These are phyloP conservation scores for Neofusicoccum laricinum DNA, from an alignment of 2,329 filamentous ascomycete genomes.

Conservation along the genomic window DNA sequence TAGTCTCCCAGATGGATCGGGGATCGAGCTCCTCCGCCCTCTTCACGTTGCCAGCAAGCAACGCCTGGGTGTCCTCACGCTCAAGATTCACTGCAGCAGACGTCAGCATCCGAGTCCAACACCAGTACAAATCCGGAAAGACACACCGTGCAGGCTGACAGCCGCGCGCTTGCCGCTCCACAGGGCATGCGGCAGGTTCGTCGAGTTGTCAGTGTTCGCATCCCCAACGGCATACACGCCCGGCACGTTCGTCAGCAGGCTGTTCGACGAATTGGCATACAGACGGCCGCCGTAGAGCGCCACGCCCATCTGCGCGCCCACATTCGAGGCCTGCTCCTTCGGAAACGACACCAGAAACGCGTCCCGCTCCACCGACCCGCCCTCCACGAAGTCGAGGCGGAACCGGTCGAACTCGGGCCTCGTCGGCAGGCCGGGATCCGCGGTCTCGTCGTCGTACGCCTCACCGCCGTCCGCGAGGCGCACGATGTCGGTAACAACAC, in stretches of 20 bases:
- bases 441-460: neutral
- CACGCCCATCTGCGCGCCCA: neutral
- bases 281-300: neutral
- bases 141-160: neutral
- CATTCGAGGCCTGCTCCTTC: neutral
- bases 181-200: neutral
- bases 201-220: conserved; percentile 3
- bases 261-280: neutral
- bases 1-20: neutral
- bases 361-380: neutral
- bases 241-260: neutral
- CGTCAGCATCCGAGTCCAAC: neutral
- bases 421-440: neutral
- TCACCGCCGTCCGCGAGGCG: neutral
- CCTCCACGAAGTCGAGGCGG: neutral
- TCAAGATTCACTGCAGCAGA: neutral
- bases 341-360: neutral
- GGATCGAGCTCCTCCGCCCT: neutral
- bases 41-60: neutral
- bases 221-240: neutral
- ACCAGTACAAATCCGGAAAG: neutral
- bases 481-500: neutral
- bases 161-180: conserved; percentile 3
- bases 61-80: neutral
- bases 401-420: neutral